These are phyloP conservation scores for Gamarada debralockiae DNA, from an alignment of 495 filamentous ascomycete species.

Conservation along the genomic window DNA sequence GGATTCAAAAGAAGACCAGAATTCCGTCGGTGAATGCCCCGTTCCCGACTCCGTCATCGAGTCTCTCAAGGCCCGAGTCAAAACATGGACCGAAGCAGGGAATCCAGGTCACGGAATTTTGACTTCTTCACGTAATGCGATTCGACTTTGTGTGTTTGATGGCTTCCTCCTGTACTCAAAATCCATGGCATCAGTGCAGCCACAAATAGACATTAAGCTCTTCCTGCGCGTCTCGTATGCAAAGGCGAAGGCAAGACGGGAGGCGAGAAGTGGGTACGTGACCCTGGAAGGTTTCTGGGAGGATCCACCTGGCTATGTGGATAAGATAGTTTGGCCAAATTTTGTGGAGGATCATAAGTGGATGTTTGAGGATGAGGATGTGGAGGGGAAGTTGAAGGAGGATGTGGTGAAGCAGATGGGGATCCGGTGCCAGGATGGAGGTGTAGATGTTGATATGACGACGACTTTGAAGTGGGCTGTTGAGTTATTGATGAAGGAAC, in stretches of 20 bases:
- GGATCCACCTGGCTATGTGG: slow-evolving; percentile 91
- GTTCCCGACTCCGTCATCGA: slow-evolving; percentile 37
- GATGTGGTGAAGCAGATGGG: slow-evolving; percentile 37
- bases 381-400: slow-evolving; percentile 47
- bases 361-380: slow-evolving; percentile 65
- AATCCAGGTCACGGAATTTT: slow-evolving; percentile 29
- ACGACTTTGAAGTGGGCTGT: slow-evolving; percentile 52
- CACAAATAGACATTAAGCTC: slow-evolving; percentile 65
- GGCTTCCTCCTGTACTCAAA: slow-evolving; percentile 78
- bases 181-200: slow-evolving; percentile 39
- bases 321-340: slow-evolving; percentile 92
- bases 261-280: slow-evolving; percentile 77
- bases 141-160: slow-evolving; percentile 61
- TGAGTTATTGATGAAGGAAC: slow-evolving; percentile 37
- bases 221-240: slow-evolving; percentile 64
- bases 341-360: slow-evolving; percentile 76
- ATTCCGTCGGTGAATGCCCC: slow-evolving; percentile 50
- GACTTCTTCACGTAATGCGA: not conserved
- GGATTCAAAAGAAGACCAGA: slow-evolving; percentile 73
- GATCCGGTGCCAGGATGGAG: slow-evolving; percentile 38
- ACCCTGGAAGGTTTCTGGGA: slow-evolving; percentile 90
- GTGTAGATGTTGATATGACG: slow-evolving; percentile 44
- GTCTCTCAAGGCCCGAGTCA: slow-evolving; percentile 33
- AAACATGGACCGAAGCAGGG: slow-evolving; percentile 33
- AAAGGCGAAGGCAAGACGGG: slow-evolving; percentile 61